A percentile compares a stretch with the other conserved stretches of the same genome.
Conservation (phyloP, 1,284 basidiomycete genomes). For the Flammula alnicola region DNA sequence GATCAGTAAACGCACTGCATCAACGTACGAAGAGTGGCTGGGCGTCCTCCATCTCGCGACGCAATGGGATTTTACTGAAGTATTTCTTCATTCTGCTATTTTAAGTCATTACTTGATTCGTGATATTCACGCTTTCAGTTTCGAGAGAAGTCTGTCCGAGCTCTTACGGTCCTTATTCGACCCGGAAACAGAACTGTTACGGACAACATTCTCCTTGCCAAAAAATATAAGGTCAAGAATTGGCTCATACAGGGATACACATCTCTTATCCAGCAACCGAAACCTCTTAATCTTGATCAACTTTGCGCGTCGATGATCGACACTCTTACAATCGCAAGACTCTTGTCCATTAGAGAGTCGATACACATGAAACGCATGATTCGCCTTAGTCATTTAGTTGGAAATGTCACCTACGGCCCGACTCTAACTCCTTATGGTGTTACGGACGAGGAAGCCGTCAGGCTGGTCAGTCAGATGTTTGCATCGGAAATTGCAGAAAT, state of each 20-base stretch:
- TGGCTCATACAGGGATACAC: conserved; percentile 5
- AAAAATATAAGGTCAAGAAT: not conserved
- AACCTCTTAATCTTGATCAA: not conserved
- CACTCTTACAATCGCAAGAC: no score
- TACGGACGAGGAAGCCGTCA: no score
- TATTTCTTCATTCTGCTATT: not conserved
- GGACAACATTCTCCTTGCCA: conserved; percentile 3
- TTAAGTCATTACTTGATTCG: not conserved
- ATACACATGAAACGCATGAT: no score
- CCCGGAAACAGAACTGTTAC: not conserved
- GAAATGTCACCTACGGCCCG: no score
- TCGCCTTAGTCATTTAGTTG: no score
- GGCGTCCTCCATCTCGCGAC: conserved; percentile 9
- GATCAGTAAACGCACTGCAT: not conserved
- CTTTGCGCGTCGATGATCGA: not conserved
- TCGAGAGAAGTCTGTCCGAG: not conserved
- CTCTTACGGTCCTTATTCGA: not conserved
- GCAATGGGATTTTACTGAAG: conserved; percentile 11
- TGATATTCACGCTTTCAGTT: not conserved
- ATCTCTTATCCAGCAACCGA: not conserved
- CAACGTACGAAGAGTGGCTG: conserved; percentile 14
- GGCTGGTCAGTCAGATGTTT: no score
- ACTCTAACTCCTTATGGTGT: no score
- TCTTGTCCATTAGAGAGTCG: no score
- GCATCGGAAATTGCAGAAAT: no score